Evolutionary conservation across 2,329 filamentous ascomycete species (phyloP), one percentile per base, ranked within the genome.

Genomic region (Neoscytalidium dimidiatum): DNA sequence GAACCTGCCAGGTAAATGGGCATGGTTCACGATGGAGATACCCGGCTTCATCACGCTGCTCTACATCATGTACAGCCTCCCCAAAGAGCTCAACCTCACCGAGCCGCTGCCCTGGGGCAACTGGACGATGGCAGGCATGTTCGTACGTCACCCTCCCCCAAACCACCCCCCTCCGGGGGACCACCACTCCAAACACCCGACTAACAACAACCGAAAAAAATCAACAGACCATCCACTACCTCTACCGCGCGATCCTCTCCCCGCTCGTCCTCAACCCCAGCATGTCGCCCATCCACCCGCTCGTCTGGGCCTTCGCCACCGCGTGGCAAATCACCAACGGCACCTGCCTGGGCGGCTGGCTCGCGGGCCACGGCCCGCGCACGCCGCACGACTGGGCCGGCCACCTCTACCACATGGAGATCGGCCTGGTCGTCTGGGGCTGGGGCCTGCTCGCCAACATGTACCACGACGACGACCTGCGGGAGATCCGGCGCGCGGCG

Each of bases 1-100:
- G 75, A 99, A 99, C 79, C 78, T 98, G n/a, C 92, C 94, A 1
- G 95, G 95, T 67, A 92, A 91, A 71, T 81, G 92, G 68, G 93
- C 88, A 65, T 99, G 95, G 95, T 84, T 91, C 64, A 86, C 88
- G 2, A 97, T 97, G 92, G 95, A 99, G 78, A 81, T 86, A 14
- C 88, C 91, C 0, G 92, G 92, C 17, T 89, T 93, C 73, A 72
- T 92, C 35, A 90, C 88, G 13, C 80, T 97, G 66, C 77, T 95
- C 64, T 97, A 97, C 80, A 87, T 90, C 70, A 90, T 97, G 84
- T 83, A 80, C 69, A 87, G 85, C 17, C 82, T 96, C 26, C 88
- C 91, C 1, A 71, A 77, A 1, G 78, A 86, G 70, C 77, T 86
- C 61, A 85, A 84, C 26, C 81, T 91, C 66, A 75, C 78, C 4